phyloP scores from a whole-genome alignment of 768 basidiomycete genomes.

The Suillus decipiens region DNA sequence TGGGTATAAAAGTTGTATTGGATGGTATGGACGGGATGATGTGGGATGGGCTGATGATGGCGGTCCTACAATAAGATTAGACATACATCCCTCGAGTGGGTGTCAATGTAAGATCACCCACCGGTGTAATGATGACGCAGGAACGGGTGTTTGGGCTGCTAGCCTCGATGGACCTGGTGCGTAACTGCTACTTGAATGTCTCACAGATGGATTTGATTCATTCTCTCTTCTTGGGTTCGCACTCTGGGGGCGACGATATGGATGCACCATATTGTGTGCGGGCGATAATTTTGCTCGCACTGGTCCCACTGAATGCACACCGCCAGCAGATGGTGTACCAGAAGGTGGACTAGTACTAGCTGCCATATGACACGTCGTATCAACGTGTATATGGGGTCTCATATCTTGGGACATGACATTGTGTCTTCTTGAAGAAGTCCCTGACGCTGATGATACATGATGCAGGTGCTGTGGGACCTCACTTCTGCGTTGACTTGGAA shows the following conservation, averaged over 20 bases:
- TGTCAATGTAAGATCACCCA: constrained; percentile 7
- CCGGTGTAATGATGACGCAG: constrained; percentile 12
- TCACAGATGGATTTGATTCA: constrained; percentile 31
- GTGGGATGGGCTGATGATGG: constrained; percentile 29
- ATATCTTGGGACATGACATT: constrained; percentile 26
- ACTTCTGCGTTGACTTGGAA: constrained; percentile 30
- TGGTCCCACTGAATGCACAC: constrained; percentile 25
- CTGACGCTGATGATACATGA: constrained; percentile 20
- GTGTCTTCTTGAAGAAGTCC: constrained; percentile 10
- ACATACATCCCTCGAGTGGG: constrained; percentile 18
- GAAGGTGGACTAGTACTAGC: constrained; percentile 33
- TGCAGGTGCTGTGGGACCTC: constrained; percentile 28
- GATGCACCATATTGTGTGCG: constrained; percentile 8
- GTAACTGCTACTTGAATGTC: constrained; percentile 25
- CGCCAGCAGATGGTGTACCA: constrained; percentile 32
- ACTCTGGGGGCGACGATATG: constrained; percentile 20
- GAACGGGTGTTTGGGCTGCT: constrained; percentile 9
- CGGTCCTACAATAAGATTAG: constrained; percentile 16
- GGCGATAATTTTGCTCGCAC: constrained; percentile 30
- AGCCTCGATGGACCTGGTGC: constrained; percentile 14
- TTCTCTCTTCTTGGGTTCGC: constrained; percentile 35
- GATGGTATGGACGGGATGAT: constrained; percentile 12
- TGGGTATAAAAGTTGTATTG: constrained; percentile 44
- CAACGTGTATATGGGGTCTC: constrained; percentile 36
- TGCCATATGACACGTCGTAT: constrained; percentile 30